Base-by-base conservation (phyloP, 805 yeast genomes). In the Candida methanosorbosa region DNA sequence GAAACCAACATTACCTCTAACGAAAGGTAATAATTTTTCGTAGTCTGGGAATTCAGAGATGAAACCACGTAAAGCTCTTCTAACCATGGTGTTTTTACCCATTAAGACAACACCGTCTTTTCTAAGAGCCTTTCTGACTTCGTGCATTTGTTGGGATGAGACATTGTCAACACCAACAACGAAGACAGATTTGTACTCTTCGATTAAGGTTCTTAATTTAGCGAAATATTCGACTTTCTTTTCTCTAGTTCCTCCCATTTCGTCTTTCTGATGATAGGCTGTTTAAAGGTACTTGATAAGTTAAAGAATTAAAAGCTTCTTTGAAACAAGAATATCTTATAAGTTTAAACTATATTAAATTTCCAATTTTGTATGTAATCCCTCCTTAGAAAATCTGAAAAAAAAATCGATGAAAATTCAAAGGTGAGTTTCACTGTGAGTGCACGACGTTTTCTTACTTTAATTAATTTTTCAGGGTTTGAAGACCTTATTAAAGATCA, bases 81-180 rank as follows among this genome's bases (percentile, higher is more conserved):
- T 86, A 54, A 92, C 95, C 97, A 92, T 90, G 79, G 99, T 92
- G 96, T 92, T 92, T 84, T 92, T 92, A 77, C 99, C 99, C 98
- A 92, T 92, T 62, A 92, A 75, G 54, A 92, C 88, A 54, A 84
- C 92, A 61, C 92, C 98, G 43, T 78, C 82, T 54, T 86, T 84
- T 76, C 99, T 87, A 62, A 92, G 81, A 50, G 86, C 70, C 78
- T 83, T 87, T 83, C 99, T 87, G 76, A 87, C 78, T 79, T 92
- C 95, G 76, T 92, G 99, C 96, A 92, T 88, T 76, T 92, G 98
- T 78, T 92, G 98, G 56, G 99, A 92, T 52, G 97, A 85, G 65
- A 92, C 99, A 78, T 92, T 92, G 77, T 92, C 99, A 58, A 92
- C 97, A 72, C 97, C 97, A 64, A 92, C 97, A 56, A 92, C 69